phyloP scores from a whole-genome alignment of 768 basidiomycete genomes.

The Phylloporus rhodoxanthus region DNA sequence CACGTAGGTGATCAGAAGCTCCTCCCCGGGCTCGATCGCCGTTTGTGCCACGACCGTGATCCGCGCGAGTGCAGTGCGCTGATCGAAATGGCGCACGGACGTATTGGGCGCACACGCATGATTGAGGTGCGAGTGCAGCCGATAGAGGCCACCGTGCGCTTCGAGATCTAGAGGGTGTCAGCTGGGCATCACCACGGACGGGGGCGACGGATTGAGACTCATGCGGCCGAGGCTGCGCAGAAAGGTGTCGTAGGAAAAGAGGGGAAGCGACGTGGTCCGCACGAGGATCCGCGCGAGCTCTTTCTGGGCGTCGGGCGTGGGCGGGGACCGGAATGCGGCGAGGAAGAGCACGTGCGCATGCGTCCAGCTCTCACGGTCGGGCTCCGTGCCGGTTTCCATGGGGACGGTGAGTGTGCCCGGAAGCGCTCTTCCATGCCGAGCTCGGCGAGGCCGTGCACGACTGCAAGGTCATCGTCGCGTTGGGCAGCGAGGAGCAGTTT shows the following conservation, averaged over 20 bases:
- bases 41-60: constrained; percentile 69
- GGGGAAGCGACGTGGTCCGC: constrained; percentile 41
- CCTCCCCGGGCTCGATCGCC: constrained; percentile 63
- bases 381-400: constrained; percentile 41
- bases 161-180: constrained; percentile 54
- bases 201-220: constrained; percentile 55
- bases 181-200: background rate
- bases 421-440: constrained; percentile 70
- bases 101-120: constrained; percentile 79
- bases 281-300: constrained; percentile 55
- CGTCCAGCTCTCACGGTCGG: constrained; percentile 63
- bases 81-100: constrained; percentile 72
- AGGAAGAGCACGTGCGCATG: constrained; percentile 53
- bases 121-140: constrained; percentile 82
- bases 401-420: constrained; percentile 18
- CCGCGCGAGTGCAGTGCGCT: constrained; percentile 59
- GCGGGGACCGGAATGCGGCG: constrained; percentile 59
- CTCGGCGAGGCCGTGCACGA: constrained; percentile 59
- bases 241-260: constrained; percentile 77
- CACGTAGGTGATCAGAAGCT: constrained; percentile 75
- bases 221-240: constrained; percentile 68
- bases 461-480: constrained; percentile 49
- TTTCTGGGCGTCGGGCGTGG: constrained; percentile 44
- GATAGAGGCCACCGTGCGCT: constrained; percentile 81
- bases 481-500: constrained; percentile 53